phyloP scores from a whole-genome alignment of 805 yeast species.

The Saturnispora mendoncae region DNA sequence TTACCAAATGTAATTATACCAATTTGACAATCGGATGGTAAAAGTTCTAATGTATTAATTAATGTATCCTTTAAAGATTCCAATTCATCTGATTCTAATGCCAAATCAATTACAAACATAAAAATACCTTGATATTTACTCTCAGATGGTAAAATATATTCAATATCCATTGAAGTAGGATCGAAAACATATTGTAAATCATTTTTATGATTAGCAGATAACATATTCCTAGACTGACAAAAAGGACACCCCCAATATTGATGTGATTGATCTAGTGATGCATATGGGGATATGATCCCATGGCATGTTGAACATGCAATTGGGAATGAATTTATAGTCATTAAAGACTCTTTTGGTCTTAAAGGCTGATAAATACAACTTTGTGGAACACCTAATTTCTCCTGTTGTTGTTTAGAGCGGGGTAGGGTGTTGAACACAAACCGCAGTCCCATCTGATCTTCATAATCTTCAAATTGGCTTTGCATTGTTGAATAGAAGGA shows the following conservation, averaged over 20 bases:
- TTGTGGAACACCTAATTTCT: slow-evolving; percentile 44
- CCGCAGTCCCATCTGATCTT: slow-evolving; percentile 67
- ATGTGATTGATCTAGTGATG: slow-evolving; percentile 27
- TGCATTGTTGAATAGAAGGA: slow-evolving; percentile 8
- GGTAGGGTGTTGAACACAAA: slow-evolving; percentile 66
- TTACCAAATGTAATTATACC: slow-evolving; percentile 55
- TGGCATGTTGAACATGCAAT: slow-evolving; percentile 48
- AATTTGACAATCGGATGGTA: slow-evolving; percentile 48
- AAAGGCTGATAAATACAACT: slow-evolving; percentile 55
- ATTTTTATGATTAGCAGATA: slow-evolving; percentile 21
- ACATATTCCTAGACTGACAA: slow-evolving; percentile 40
- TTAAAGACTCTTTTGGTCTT: slow-evolving; percentile 35
- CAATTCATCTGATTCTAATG: slow-evolving; percentile 39
- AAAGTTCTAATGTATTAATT: slow-evolving; percentile 31
- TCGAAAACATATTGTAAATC: slow-evolving; percentile 31
- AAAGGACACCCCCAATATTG: slow-evolving; percentile 48
- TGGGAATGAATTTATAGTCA: slow-evolving; percentile 32
- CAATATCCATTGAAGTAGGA: slow-evolving; percentile 40
- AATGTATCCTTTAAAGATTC: slow-evolving; percentile 44
- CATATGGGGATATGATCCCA: slow-evolving; percentile 46
- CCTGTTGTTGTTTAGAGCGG: slow-evolving; percentile 42
- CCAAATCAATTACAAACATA: slow-evolving; percentile 49
- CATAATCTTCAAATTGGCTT: slow-evolving; percentile 40
- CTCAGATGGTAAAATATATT: slow-evolving; percentile 32
- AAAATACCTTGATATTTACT: slow-evolving; percentile 33